Base-by-base conservation (phyloP, 495 filamentous ascomycete genomes). In the Annulohypoxylon maeteangense region DNA sequence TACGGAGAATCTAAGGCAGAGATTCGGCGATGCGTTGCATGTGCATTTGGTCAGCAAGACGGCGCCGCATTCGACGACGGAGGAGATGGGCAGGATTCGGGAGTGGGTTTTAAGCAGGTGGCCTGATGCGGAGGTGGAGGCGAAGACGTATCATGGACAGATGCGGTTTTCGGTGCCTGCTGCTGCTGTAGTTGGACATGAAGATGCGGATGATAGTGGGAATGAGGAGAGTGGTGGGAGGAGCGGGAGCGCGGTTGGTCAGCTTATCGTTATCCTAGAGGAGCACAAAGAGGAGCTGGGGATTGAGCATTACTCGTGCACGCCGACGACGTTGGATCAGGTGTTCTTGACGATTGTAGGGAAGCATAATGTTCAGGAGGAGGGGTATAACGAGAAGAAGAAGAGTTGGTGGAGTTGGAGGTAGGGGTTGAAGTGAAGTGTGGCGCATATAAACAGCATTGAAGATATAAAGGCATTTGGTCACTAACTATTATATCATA, bases 261-360 rank as follows among this genome's bases (percentile, higher is more conserved):
- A 83, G 3, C 80, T 95, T 36, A 93, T 96, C 71, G 86, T 88
- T 31, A 66, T 86, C 36, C 82, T 97, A 0, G 93, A 97, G 78
- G 86, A 85, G 70, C 80, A 87, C 53, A 91, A 89, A 72, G 81
- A 88, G 27, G 77, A 76, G 16, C 74, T 95, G 47, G 90, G 91
- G 0, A 82, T 95, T 27, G 90, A 91, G 80, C 91, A 92, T 76
- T 96, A 91, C 76, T 91, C 89, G 48, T 91, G 94, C 69, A 90
- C 86, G 50, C 91, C 91, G 67, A 93, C 92, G 54, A 94, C 92
- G 34, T 83, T 96, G 64, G 93, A 96, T 79, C 91, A 95, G 81
- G 92, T 96, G 0, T 97, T 97, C 79, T 80, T 97, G 81, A 87
- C 81, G 40, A 93, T 96, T 67, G 92, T 95, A 0, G 87, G 88